Base-by-base conservation (phyloP, 1,284 basidiomycete species). In the Testicularia cyperi region DNA sequence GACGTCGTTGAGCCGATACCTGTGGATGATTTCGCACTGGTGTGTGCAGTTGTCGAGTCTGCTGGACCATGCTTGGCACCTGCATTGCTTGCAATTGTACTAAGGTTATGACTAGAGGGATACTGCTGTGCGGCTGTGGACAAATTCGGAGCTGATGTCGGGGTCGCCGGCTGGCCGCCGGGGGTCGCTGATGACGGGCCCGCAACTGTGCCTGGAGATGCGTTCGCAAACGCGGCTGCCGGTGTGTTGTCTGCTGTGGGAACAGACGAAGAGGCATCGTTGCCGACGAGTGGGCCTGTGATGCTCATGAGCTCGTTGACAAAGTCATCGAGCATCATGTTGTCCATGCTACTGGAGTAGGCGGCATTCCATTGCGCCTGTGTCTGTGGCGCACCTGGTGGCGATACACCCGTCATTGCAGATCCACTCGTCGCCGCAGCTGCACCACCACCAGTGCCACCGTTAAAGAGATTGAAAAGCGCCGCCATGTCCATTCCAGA, bases 271-370 rank as follows among this genome's bases (percentile, higher is more conserved):
- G 38, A 23, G 13, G 28, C 43, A 8, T 54, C 46, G 26, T 33
- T 35, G 14, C 51, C 48, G 1, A 44, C 44, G 2, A 61, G 43
- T 21, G 61, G 62, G 6, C 44, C 55, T 2, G 57, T 63, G 13
- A 68, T 37, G 30, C 42, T 56, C 44, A 62, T 53, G 22, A 68
- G 57, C 29, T 65, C 65, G 31, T 44, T 56, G 36, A 68, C 56
- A 44, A 68, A 68, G 38, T 55, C 56, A 29, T 68, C 62, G 34
- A 68, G 52, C 62, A 64, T 64, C 37, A 64, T 36, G 29, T 54
- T 47, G 36, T 64, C 61, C 42, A 64, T 49, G 36, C 46, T 61
- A 30, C 36, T 51, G 18, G 43, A 16, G 19, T 62, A 52, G 5
- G 36, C 41, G 15, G 55, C 46, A 15, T 39, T 42, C 52, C 47